A percentile compares a stretch with the other conserved stretches of the same genome.
phyloP scores from a whole-genome alignment of 1,284 basidiomycete species.

The Moniliella sp. region DNA sequence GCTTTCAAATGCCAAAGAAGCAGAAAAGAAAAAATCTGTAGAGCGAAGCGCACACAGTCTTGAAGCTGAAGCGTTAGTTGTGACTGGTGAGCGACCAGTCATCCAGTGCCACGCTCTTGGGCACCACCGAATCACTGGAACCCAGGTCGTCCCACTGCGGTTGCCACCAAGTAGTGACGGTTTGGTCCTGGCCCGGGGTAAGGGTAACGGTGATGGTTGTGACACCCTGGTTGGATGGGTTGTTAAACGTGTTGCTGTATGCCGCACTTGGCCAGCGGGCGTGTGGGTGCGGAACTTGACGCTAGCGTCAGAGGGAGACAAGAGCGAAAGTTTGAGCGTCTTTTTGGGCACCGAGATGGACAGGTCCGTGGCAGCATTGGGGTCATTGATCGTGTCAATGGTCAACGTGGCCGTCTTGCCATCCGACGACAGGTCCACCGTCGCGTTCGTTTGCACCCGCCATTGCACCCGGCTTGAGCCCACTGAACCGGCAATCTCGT shows the following conservation, averaged over 20 bases:
- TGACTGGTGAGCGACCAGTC: slow-evolving; percentile 28
- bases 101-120: slow-evolving; percentile 17
- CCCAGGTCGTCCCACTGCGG: slow-evolving; percentile 20
- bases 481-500: slow-evolving; percentile 32
- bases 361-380: slow-evolving; percentile 39
- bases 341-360: no score
- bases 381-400: slow-evolving; percentile 40
- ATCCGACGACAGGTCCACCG: slow-evolving; percentile 32
- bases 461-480: slow-evolving; percentile 44
- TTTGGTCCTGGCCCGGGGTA: no score
- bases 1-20: no score
- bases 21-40: background rate
- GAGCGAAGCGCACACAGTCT: background rate
- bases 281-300: no score
- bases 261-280: no score
- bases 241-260: no score
- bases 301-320: no score
- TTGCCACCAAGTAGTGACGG: no score
- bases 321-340: no score
- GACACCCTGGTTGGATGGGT: no score
- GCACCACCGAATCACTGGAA: slow-evolving; percentile 14
- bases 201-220: no score
- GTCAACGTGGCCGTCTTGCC: slow-evolving; percentile 44
- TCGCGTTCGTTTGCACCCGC: slow-evolving; percentile 86
- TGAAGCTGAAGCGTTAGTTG: slow-evolving; percentile 4